These are phyloP conservation scores for Cladophialophora chaetospira DNA, from an alignment of 2,329 filamentous ascomycete species.

Conservation along the genomic window DNA sequence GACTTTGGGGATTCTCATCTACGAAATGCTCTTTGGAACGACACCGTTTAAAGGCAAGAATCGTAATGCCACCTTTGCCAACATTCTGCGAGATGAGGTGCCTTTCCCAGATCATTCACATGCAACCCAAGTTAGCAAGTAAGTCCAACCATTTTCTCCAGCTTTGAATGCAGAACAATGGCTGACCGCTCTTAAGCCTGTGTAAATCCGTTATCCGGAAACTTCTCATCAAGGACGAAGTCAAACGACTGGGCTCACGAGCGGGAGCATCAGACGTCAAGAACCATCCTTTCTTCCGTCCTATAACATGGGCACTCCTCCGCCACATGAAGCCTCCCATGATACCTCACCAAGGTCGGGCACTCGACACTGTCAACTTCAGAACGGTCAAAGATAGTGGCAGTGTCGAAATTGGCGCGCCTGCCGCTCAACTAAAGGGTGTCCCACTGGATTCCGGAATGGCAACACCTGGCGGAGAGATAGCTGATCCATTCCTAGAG, in stretches of 20 bases:
- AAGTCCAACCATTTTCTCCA: conserved; percentile 45
- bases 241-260: conserved; percentile 85
- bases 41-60: conserved; percentile 99
- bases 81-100: conserved; percentile 93
- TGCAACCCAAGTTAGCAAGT: conserved; percentile 87
- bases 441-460: conserved; percentile 85
- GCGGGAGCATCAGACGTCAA: conserved; percentile 98
- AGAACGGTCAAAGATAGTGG: conserved; percentile 96
- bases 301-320: conserved; percentile 94
- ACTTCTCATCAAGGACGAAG: conserved; percentile 96
- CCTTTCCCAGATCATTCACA: conserved; percentile 89
- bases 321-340: conserved; percentile 98
- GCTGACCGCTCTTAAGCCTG: conserved; percentile 60
- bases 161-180: neutral
- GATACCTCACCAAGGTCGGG: conserved; percentile 85
- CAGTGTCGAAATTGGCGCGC: conserved; percentile 70
- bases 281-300: conserved; percentile 90
- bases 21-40: conserved; percentile 98
- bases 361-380: conserved; percentile 94
- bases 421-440: conserved; percentile 62
- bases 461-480: conserved; percentile 79
- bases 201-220: conserved; percentile 98
- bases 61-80: conserved; percentile 95
- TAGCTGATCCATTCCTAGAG: conserved; percentile 91
- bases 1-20: conserved; percentile 95